Evolutionary conservation across 148 eudicot species (phyloP), one percentile per base, ranked within the genome.

Genomic region (Chenopodium formosanum): DNA sequence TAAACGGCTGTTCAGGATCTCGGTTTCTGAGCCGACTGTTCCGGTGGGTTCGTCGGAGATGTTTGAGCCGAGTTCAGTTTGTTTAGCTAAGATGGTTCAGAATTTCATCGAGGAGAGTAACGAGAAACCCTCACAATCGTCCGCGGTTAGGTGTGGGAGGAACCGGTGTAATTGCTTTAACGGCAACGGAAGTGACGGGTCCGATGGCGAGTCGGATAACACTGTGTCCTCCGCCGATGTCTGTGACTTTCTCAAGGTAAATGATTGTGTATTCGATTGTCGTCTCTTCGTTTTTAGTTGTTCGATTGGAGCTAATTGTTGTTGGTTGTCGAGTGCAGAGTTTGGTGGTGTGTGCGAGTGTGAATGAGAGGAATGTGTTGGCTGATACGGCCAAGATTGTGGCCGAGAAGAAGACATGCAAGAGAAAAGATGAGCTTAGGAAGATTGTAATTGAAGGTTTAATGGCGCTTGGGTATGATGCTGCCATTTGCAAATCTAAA

Each of bases 81-180:
- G 99, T 68, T 84, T 95, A 53, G 95, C 90, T 16, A 94, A 92
- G 29, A 94, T 95, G 98, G 99, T 95, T 25, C 88, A 90, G 90
- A 95, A 89, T 87, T 95, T 92, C 77, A 88, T 95, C 4, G 97
- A 95, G 70, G 95, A 94, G 53, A 88, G 83, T 68, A 88, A 84
- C 76, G 92, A 94, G 66, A 89, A 87, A 73, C 87, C 84, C 2
- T 23, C 79, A 53, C 90, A 86, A 25, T 79, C 84, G 1, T 46
- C 71, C 4, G 75, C 85, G 23, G 76, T 68, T 23, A 85, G 82
- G 84, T 89, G 94, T 37, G 87, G 88, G 3, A 79, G 89, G 31
- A 86, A 85, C 66, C 82, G 89, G 4, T 93, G 97, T 82, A 89
- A 90, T 76, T 94, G 98, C 87, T 90, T 93, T 68, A 91, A 90